Conservation (phyloP, 2,329 filamentous ascomycete genomes). For the Periconia sp. region DNA sequence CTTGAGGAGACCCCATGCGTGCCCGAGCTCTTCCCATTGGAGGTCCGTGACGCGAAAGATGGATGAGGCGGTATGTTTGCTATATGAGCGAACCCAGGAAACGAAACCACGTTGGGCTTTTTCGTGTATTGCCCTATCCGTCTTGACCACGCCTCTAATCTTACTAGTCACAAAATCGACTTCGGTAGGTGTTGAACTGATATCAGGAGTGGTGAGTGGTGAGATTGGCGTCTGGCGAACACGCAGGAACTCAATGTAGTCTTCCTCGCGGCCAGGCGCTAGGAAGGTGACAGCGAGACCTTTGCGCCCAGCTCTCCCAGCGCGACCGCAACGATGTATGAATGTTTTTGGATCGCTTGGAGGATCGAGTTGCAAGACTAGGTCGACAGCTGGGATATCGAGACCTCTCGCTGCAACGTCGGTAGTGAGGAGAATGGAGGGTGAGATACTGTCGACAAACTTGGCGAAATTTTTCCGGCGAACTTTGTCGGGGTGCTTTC, state of each 20-base stretch:
- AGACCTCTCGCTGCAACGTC: conserved; percentile 90
- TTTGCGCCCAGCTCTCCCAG: conserved; percentile 68
- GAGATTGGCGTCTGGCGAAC: conserved; percentile 85
- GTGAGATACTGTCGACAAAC: conserved; percentile 76
- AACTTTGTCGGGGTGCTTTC: conserved; percentile 87
- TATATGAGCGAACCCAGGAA: conserved; percentile 90
- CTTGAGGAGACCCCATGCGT: conserved; percentile 83
- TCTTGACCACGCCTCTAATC: conserved; percentile 66
- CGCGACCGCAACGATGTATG: conserved; percentile 69
- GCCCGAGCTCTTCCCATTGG: conserved; percentile 82
- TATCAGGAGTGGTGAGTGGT: conserved; percentile 62
- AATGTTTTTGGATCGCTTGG: conserved; percentile 87
- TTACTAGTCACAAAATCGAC: conserved; percentile 62
- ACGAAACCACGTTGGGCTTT: conserved; percentile 92
- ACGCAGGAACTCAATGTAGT: conserved; percentile 86
- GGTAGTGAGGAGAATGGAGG: conserved; percentile 86
- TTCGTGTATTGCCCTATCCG: conserved; percentile 75
- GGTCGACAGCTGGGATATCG: conserved; percentile 89
- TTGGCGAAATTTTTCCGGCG: conserved; percentile 85
- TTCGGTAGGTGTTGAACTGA: conserved; percentile 67
- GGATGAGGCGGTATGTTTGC: conserved; percentile 85
- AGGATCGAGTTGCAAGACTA: conserved; percentile 88
- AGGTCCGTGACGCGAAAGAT: conserved; percentile 86
- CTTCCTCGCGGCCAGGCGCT: conserved; percentile 82
- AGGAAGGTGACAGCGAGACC: conserved; percentile 87